A percentile compares a stretch with the other conserved stretches of the same genome.
Conservation (phyloP, 306 rosid genomes). For the Ormosia semicastrata region DNA sequence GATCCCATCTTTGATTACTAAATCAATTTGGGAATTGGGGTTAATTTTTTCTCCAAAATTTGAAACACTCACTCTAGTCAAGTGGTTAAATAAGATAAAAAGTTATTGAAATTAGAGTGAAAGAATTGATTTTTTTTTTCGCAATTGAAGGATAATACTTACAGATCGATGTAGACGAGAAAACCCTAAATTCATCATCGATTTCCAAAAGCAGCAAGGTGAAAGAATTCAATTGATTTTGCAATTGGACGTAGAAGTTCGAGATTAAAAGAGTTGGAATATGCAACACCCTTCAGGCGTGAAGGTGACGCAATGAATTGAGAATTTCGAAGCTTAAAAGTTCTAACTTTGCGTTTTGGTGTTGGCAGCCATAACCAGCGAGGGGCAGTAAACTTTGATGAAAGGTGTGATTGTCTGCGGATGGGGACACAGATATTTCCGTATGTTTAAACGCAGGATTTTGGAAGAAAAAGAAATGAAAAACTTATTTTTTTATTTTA, state of each 20-base stretch:
- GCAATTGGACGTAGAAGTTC: background rate
- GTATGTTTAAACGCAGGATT: too few species aligned
- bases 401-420: background rate
- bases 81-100: background rate
- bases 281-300: background rate
- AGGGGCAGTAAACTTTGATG: background rate
- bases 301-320: background rate
- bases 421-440: background rate
- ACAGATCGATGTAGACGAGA: slow-evolving; percentile 28
- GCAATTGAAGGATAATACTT: slow-evolving; percentile 26
- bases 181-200: slow-evolving; percentile 41
- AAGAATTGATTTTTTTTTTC: background rate
- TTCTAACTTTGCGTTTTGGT: background rate
- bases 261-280: background rate
- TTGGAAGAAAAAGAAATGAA: too few species aligned
- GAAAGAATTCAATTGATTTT: background rate
- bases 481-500: too few species aligned
- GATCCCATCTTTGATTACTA: background rate
- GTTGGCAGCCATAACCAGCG: background rate
- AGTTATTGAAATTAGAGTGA: background rate
- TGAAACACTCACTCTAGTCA: background rate
- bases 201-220: background rate
- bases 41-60: background rate
- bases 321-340: background rate
- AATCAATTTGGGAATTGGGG: background rate